Evolutionary conservation across 768 basidiomycete genomes (phyloP), one percentile per base, ranked within the genome.

Genomic region (Lactarius sanguifluus): DNA sequence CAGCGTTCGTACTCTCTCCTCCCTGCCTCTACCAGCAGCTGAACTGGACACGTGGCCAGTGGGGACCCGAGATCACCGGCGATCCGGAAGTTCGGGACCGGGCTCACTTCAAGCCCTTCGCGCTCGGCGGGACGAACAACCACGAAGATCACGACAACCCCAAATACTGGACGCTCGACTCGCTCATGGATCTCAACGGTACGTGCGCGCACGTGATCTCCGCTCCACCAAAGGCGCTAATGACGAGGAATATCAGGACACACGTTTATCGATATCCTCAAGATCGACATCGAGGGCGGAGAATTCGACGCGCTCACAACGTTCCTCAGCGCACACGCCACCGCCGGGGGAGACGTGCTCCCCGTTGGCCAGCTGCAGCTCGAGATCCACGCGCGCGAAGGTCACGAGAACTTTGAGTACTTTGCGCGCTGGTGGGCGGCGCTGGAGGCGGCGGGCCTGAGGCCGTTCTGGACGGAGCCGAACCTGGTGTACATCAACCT

Each of bases 311-410:
- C 86, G 1, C 75, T 91, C 6, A 75, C 78, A 0, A 71, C 80
- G 2, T 74, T 86, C 55, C 71, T 87, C 56, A 74, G 5, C 2
- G 77, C 81, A 13, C 86, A 28, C 38, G 38, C 45, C 13, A 4
- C 0, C 30, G 12, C 59, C 34, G 34, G 41, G 32, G 8, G 1
- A 1, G 59, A 30, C 9, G 55, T 45, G 0, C 75, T 91, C 2
- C 89, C 89, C 12, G 85, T 91, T 72, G 88, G 88, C 40, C 90
- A 91, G 72, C 81, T 91, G 16, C 86, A 86, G 70, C 78, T 91
- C n/a, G 88, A 90, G 74, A 78, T 91, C 45, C 90, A 91, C 73
- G 70, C 73, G 2, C 70, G 71, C 64, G 67, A 70, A 34, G 71
- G 69, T 62, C 73, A 65, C 40, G 71, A 57, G 68, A 75, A 72